Evolutionary conservation across 352 stramenopile species (phyloP).

Genomic region (Globisporangium heterothallicum): DNA sequence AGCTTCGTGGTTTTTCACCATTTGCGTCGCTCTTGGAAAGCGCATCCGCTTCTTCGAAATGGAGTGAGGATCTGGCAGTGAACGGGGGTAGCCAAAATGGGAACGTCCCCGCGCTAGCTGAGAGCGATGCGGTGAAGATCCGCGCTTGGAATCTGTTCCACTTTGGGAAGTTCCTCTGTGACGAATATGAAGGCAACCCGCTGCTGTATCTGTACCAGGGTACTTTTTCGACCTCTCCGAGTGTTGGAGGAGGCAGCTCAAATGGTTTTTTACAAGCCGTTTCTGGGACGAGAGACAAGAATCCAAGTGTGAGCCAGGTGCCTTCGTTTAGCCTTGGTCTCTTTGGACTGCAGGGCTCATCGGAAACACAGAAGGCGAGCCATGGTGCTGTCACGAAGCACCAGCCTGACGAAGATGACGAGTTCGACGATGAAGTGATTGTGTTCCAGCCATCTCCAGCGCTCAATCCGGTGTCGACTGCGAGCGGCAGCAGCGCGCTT

Average conservation of each 20-base stretch:
- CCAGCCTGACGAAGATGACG: constrained; percentile 37
- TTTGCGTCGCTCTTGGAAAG: constrained; percentile 27
- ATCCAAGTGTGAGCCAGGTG: constrained; percentile 4
- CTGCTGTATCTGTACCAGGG: constrained; percentile 45
- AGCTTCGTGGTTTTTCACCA: constrained; percentile 64
- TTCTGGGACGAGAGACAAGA: constrained; percentile 1
- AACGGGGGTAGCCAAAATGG: constrained; percentile 1
- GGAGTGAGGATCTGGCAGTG: constrained; percentile 19
- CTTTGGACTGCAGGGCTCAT: constrained; percentile 15
- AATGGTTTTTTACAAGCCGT: constrained; percentile 16
- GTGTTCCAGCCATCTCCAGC: constrained; percentile 66
- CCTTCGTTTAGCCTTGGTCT: constrained; percentile 27
- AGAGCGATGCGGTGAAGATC: constrained; percentile 41
- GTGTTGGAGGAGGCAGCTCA: constrained; percentile 10
- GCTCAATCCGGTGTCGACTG: constrained; percentile 20
- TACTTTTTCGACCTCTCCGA: constrained; percentile 27
- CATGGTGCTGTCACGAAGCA: no score
- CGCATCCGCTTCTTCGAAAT: constrained; percentile 11
- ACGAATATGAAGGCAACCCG: constrained; percentile 55
- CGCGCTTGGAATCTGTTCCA: constrained; percentile 59
- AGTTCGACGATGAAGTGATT: constrained; percentile 85
- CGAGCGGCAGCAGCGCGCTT: constrained; percentile 26
- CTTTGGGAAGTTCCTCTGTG: constrained; percentile 53
- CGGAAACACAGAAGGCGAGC: background rate
- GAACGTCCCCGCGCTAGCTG: constrained; percentile 20